Evolutionary conservation across 108 stramenopile species (phyloP).

Genomic region (Hondaea fermentalgiana): DNA sequence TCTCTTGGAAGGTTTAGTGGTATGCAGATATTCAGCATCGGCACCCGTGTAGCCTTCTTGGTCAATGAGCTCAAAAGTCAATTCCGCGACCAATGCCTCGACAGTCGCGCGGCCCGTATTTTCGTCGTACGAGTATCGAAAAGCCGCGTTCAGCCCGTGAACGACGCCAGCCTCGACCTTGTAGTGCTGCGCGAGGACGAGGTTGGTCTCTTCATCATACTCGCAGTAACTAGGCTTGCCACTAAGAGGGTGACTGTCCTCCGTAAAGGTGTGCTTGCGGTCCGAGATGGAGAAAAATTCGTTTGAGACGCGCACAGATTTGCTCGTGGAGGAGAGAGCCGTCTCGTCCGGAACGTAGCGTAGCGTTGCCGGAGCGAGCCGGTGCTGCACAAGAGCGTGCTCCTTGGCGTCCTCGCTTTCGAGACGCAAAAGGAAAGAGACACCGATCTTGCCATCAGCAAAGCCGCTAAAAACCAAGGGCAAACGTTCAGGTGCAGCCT

Average conservation of each 20-base stretch:
- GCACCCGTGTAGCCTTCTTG: neutral
- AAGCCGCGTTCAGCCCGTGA: neutral
- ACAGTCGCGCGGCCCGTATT: neutral
- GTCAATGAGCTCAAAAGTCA: neutral
- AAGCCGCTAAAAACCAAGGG: neutral
- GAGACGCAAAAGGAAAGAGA: neutral
- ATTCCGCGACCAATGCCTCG: neutral
- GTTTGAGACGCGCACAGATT: neutral
- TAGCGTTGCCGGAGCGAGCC: neutral
- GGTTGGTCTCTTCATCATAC: neutral
- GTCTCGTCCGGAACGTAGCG: neutral
- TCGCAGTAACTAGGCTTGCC: neutral
- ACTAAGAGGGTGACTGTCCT: neutral
- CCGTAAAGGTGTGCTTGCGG: neutral
- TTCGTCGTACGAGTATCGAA: neutral
- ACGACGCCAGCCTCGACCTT: neutral
- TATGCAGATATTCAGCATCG: neutral
- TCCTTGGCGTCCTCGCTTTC: neutral
- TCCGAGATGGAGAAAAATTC: neutral
- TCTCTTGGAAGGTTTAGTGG: neutral
- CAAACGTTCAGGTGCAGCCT: neutral
- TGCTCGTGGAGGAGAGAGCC: neutral
- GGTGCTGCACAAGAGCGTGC: constrained; percentile 14
- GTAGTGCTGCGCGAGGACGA: neutral
- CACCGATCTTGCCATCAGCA: neutral